phyloP scores from a whole-genome alignment of 768 basidiomycete genomes.

The Trametes elegans region DNA sequence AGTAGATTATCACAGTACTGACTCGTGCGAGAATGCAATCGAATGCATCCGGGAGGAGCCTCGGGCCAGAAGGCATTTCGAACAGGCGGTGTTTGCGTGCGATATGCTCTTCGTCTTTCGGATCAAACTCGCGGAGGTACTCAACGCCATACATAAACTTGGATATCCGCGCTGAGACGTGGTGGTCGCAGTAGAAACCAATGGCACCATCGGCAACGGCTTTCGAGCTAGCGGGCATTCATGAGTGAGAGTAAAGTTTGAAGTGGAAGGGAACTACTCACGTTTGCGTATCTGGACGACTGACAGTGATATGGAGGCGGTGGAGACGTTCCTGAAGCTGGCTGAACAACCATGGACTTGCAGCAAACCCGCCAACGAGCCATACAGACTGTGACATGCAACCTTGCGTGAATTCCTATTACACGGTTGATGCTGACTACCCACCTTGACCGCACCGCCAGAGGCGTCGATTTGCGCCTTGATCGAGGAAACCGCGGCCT shows the following conservation, averaged over 20 bases:
- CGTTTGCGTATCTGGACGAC: slow-evolving; percentile 80
- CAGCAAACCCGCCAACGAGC: slow-evolving; percentile 81
- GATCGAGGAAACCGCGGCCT: slow-evolving; percentile 69
- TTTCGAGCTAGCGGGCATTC: slow-evolving; percentile 54
- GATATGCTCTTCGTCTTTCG: slow-evolving; percentile 63
- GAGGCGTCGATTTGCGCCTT: slow-evolving; percentile 69
- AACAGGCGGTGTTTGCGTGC: slow-evolving; percentile 62
- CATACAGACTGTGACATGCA: slow-evolving; percentile 59
- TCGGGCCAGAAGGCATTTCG: slow-evolving; percentile 75
- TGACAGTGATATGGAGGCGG: slow-evolving; percentile 56
- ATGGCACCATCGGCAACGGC: slow-evolving; percentile 83
- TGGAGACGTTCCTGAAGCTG: slow-evolving; percentile 71
- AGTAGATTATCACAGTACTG: slow-evolving; percentile 25
- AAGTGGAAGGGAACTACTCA: slow-evolving; percentile 34
- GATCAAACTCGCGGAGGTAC: slow-evolving; percentile 67
- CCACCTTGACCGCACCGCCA: slow-evolving; percentile 62
- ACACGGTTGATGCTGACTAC: neutral
- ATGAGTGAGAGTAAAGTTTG: neutral
- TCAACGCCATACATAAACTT: slow-evolving; percentile 83
- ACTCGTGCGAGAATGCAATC: slow-evolving; percentile 76
- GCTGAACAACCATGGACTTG: slow-evolving; percentile 75
- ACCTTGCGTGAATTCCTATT: neutral
- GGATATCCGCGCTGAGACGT: slow-evolving; percentile 78
- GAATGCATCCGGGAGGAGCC: slow-evolving; percentile 77
- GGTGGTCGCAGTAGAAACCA: slow-evolving; percentile 82